Evolutionary conservation across 768 basidiomycete species (phyloP).

Genomic region (Lentinula boryana): DNA sequence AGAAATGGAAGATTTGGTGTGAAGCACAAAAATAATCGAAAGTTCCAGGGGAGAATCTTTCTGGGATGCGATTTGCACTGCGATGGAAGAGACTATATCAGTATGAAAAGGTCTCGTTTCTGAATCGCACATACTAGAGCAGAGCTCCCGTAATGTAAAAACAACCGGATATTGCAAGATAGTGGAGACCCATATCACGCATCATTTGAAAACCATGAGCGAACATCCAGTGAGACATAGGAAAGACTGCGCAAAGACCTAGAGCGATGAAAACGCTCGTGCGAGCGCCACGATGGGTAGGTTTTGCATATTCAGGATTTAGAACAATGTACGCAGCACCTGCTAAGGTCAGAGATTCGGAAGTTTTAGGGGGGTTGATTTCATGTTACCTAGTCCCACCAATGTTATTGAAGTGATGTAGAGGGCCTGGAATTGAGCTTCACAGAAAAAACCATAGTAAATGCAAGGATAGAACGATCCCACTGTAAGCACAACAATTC

Average conservation of each 20-base stretch:
- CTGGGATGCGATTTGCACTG: conserved; percentile 83
- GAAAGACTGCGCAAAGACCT: conserved; percentile 64
- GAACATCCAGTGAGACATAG: conserved; percentile 57
- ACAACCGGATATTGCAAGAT: conserved; percentile 63
- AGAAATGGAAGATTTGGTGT: conserved; percentile 88
- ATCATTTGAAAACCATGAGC: conserved; percentile 53
- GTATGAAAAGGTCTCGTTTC: conserved; percentile 15
- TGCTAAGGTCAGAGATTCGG: conserved; percentile 19
- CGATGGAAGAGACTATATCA: conserved; percentile 16
- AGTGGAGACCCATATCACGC: conserved; percentile 63
- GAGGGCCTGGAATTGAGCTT: conserved; percentile 42
- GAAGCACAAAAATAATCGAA: conserved; percentile 79
- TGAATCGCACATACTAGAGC: conserved; percentile 59
- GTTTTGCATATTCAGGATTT: conserved; percentile 70
- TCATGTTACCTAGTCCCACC: conserved; percentile 45
- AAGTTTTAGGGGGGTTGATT: neutral
- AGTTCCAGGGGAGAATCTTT: conserved; percentile 63
- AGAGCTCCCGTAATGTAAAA: conserved; percentile 78
- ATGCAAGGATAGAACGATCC: conserved; percentile 77
- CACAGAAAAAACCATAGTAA: conserved; percentile 75
- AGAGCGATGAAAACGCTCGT: conserved; percentile 76
- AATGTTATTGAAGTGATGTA: conserved; percentile 49
- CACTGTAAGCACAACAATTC: conserved; percentile 72
- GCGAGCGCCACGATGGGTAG: conserved; percentile 69
- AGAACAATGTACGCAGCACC: conserved; percentile 73